These are phyloP conservation scores for Basipetospora sp. DNA, from an alignment of 2,329 filamentous ascomycete species.

Conservation along the genomic window DNA sequence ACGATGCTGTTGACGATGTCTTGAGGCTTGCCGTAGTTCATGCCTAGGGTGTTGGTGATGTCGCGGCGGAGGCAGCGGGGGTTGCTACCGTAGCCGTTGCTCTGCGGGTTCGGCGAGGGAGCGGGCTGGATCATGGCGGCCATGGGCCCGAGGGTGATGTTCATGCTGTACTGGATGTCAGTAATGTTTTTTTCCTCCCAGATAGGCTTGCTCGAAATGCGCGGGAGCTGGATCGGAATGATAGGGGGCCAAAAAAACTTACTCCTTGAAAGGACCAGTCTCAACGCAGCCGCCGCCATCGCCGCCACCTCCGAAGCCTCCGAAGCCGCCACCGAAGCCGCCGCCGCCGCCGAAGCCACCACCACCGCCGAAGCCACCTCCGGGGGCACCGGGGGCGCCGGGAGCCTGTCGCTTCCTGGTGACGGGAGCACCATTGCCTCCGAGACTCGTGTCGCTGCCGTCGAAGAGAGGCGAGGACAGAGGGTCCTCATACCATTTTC, in stretches of 20 bases:
- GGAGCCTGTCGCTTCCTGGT: neutral
- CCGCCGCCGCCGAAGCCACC: slow-evolving; percentile 9
- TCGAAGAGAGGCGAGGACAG: slow-evolving; percentile 38
- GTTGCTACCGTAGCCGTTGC: slow-evolving; percentile 20
- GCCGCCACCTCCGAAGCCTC: slow-evolving; percentile 23
- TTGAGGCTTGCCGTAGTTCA: slow-evolving; percentile 9
- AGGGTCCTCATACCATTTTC: slow-evolving; percentile 28
- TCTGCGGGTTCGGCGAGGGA: slow-evolving; percentile 6
- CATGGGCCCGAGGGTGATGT: slow-evolving; percentile 17
- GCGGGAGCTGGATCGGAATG: too few relatives aligned
- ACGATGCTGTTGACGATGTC: slow-evolving; percentile 20
- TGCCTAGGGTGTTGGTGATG: slow-evolving; percentile 20
- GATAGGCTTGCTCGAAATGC: too few relatives aligned
- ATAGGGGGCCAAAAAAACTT: too few relatives aligned
- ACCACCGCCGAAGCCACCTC: slow-evolving; percentile 10
- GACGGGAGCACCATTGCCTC: slow-evolving; percentile 28
- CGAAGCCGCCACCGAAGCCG: slow-evolving; percentile 2
- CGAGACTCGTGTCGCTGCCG: slow-evolving; percentile 34
- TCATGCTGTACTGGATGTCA: slow-evolving; percentile 8
- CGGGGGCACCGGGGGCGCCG: too few relatives aligned
- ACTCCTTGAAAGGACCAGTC: slow-evolving; percentile 36
- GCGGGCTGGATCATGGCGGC: slow-evolving; percentile 10
- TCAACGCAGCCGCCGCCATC: slow-evolving; percentile 39
- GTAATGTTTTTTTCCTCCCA: slow-evolving; percentile 10
- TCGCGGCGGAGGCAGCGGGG: slow-evolving; percentile 31